Base-by-base conservation (phyloP, 208 protist species). In the Acanthamoeba castellanii region DNA sequence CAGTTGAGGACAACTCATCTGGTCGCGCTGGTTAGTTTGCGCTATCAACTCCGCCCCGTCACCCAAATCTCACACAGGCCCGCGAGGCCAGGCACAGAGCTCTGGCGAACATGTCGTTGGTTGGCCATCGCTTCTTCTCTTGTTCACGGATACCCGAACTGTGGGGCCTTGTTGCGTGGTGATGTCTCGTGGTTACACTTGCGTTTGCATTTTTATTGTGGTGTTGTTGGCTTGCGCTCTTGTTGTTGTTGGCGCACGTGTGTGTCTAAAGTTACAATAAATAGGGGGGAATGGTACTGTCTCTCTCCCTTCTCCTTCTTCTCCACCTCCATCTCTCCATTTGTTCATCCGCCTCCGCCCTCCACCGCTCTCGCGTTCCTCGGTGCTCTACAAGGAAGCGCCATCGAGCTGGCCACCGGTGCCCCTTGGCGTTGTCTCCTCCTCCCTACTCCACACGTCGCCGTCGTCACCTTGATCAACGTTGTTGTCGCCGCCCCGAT, bases 251-350 rank as follows among this genome's bases (percentile, higher is more conserved):
- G 37, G 37, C 37, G 37, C 37, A 42, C 37, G 72, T 81, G 18
- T 64, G 18, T 13, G 5, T 64, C 72, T 87, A 87, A 37, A 87
- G 78, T 87, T 87, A 87, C 78, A 87, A 87, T 87, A 87, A 87
- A 87, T 87, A 87, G 47, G 22, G 11, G 72, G 1, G 72, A 25
- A n/a, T 70, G 8, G 64, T 8, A 16, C 6, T 50, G 5, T 87
- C 52, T 32, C 13, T 8, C 16, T 82, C 34, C 16, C 50, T 34
- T 2, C 57, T 64, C 57, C 57, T 64, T 14, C 16, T 22, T 61
- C 13, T 61, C 11, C 68, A 27, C 16, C 25, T 45, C 68, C 68
- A 37, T 16, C 30, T 74, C n/a, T 74, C 66, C 37, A 42, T n/a
- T n/a, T 34, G 66, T 34, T 9, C 66, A 34, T 6, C 8, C 9